These are phyloP conservation scores for Mycena pura DNA, from an alignment of 768 basidiomycete species.

Conservation along the genomic window DNA sequence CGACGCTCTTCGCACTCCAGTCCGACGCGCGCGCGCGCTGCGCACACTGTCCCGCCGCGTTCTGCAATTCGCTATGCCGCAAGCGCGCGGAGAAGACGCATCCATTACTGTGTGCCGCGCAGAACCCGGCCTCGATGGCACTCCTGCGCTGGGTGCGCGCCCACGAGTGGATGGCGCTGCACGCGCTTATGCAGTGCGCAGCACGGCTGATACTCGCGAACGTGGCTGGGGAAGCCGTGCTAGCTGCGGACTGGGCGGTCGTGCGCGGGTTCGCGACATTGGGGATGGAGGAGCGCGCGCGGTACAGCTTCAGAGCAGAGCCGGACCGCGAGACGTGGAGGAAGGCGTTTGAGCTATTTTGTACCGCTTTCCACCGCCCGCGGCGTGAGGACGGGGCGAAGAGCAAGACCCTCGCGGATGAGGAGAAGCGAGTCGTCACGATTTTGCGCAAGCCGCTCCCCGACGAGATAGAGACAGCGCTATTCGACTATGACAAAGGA, in stretches of 20 bases:
- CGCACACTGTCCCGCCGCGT: constrained; percentile 64
- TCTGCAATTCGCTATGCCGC: constrained; percentile 83
- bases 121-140: constrained; percentile 71
- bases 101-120: constrained; percentile 73
- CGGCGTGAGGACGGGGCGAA: background rate
- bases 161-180: constrained; percentile 76
- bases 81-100: constrained; percentile 69
- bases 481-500: constrained; percentile 75
- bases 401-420: constrained; percentile 55
- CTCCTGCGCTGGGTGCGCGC: constrained; percentile 66
- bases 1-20: constrained; percentile 59
- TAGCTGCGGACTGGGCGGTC: constrained; percentile 59
- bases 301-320: constrained; percentile 58
- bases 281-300: constrained; percentile 74
- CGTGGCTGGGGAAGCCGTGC: constrained; percentile 51
- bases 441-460: constrained; percentile 59
- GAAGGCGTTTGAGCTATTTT: constrained; percentile 62
- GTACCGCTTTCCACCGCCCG: constrained; percentile 58
- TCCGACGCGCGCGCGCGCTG: constrained; percentile 52
- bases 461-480: constrained; percentile 55
- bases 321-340: constrained; percentile 75
- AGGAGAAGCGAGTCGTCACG: constrained; percentile 64
- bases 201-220: constrained; percentile 65
- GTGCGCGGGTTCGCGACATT: constrained; percentile 72
- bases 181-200: constrained; percentile 73